Percentiles rank a stretch among this genome's conserved stretches.
Conservation (phyloP, 129 eudicot genomes). For the Artemisia argyi region DNA sequence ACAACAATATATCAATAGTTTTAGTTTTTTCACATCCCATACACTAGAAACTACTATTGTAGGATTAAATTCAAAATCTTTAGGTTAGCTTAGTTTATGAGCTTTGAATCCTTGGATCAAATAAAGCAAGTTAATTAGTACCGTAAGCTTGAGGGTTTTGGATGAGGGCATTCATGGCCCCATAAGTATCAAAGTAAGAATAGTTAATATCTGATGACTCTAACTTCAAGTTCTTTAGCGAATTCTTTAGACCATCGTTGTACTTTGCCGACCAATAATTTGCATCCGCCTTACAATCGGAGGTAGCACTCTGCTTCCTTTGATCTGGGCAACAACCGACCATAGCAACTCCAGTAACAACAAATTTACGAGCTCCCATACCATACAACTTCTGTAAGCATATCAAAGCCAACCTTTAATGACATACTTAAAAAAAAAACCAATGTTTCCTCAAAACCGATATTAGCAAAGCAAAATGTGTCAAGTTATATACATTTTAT, state of each 20-base stretch:
- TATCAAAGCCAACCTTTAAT: neutral
- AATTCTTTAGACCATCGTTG: slow-evolving; percentile 37
- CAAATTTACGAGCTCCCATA: slow-evolving; percentile 61
- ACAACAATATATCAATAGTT: too few relatives aligned
- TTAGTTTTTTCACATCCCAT: too few relatives aligned
- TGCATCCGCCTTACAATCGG: slow-evolving; percentile 41
- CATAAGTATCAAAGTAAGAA: slow-evolving; percentile 49
- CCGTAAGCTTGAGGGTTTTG: slow-evolving; percentile 58
- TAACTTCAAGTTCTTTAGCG: slow-evolving; percentile 30
- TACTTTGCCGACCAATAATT: slow-evolving; percentile 54
- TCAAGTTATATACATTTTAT: too few relatives aligned
- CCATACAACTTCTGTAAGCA: slow-evolving; percentile 33
- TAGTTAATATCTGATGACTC: slow-evolving; percentile 50
- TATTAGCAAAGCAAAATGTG: too few relatives aligned
- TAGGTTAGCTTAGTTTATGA: too few relatives aligned
- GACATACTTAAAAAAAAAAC: too few relatives aligned
- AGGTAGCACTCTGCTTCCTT: slow-evolving; percentile 33
- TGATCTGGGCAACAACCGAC: slow-evolving; percentile 66
- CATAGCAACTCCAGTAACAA: slow-evolving; percentile 36
- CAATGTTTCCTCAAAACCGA: too few relatives aligned
- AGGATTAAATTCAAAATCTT: too few relatives aligned
- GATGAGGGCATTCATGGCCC: slow-evolving; percentile 33
- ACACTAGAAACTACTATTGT: too few relatives aligned
- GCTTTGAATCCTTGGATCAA: too few relatives aligned
- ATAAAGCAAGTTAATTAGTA: slow-evolving; percentile 20